Percentiles rank a stretch among this genome's conserved stretches.
Conservation (phyloP, 805 yeast genomes). For the Starmerella potacharoeniae region DNA sequence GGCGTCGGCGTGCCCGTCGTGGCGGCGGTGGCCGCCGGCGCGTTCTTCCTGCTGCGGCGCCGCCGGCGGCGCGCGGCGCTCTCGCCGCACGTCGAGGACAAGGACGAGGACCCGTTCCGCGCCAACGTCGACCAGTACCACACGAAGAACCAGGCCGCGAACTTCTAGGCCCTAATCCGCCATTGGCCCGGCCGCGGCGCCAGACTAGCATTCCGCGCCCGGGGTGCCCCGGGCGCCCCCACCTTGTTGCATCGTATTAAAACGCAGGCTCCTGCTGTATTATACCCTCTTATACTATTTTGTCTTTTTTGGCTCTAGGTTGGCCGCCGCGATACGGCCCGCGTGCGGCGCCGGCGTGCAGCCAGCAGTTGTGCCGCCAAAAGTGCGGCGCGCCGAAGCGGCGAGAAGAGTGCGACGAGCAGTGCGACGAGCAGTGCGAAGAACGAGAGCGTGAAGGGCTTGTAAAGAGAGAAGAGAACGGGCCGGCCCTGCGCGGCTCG, state of each 20-base stretch:
- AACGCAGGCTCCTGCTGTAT: neutral
- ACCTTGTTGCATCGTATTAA: neutral
- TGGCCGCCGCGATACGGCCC: too few relatives aligned
- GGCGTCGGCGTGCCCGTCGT: slow-evolving; percentile 61
- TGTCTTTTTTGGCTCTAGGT: too few relatives aligned
- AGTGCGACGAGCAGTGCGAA: too few relatives aligned
- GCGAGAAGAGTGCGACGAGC: too few relatives aligned
- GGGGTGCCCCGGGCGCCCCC: too few relatives aligned
- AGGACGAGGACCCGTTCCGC: slow-evolving; percentile 29
- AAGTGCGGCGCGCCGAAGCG: too few relatives aligned
- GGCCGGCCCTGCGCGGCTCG: too few relatives aligned
- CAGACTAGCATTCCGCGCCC: too few relatives aligned
- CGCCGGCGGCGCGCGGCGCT: slow-evolving; percentile 15
- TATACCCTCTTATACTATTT: neutral
- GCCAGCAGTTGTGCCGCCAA: too few relatives aligned
- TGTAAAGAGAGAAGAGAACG: too few relatives aligned
- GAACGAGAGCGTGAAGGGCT: too few relatives aligned
- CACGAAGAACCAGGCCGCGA: slow-evolving; percentile 28
- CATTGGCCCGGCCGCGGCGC: neutral
- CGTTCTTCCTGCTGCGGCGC: slow-evolving; percentile 13
- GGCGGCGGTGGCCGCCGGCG: slow-evolving; percentile 29
- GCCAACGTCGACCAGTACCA: slow-evolving; percentile 31
- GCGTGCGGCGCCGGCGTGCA: too few relatives aligned
- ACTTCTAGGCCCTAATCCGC: slow-evolving; percentile 21
- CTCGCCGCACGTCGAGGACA: slow-evolving; percentile 15